Evolutionary conservation across 139 green algal genomes (phyloP).

Genomic region (Spirogloea muscicola): DNA sequence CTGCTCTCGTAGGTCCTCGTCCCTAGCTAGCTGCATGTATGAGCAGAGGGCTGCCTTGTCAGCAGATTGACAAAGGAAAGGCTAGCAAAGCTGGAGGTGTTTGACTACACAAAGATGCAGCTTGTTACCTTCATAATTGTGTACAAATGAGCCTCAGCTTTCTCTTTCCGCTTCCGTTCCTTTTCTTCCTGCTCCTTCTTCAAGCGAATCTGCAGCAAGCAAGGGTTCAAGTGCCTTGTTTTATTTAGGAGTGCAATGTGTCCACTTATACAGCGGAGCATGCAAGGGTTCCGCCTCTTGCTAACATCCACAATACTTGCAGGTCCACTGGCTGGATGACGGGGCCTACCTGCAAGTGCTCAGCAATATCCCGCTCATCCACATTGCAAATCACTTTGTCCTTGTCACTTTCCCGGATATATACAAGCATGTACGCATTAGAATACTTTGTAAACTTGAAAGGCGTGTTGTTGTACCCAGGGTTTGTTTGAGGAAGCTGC

Average conservation of each 20-base stretch:
- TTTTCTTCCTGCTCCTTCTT: constrained; percentile 75
- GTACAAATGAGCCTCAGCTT: constrained; percentile 89
- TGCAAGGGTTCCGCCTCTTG: too few relatives aligned
- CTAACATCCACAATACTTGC: too few relatives aligned
- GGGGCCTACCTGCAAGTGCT: constrained; percentile 70
- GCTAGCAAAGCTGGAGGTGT: neutral
- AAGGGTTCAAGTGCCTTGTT: too few relatives aligned
- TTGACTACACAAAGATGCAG: neutral
- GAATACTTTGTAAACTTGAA: constrained; percentile 63
- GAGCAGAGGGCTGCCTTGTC: constrained; percentile 84
- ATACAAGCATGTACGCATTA: constrained; percentile 99
- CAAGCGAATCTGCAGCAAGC: constrained; percentile 53
- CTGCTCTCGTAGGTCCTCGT: constrained; percentile 57
- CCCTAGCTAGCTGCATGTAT: constrained; percentile 58
- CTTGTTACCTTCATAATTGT: constrained; percentile 64
- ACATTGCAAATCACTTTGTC: constrained; percentile 73
- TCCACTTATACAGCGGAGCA: too few relatives aligned
- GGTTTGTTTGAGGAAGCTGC: constrained; percentile 23
- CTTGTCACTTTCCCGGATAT: constrained; percentile 84
- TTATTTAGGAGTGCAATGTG: too few relatives aligned
- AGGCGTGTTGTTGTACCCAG: constrained; percentile 47
- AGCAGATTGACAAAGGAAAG: neutral
- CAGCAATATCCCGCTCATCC: constrained; percentile 71
- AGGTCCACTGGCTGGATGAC: too few relatives aligned
- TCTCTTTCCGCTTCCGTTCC: constrained; percentile 63